These are phyloP conservation scores for Phaeomoniella chlamydospora DNA, from an alignment of 2,329 filamentous ascomycete genomes.

Conservation along the genomic window DNA sequence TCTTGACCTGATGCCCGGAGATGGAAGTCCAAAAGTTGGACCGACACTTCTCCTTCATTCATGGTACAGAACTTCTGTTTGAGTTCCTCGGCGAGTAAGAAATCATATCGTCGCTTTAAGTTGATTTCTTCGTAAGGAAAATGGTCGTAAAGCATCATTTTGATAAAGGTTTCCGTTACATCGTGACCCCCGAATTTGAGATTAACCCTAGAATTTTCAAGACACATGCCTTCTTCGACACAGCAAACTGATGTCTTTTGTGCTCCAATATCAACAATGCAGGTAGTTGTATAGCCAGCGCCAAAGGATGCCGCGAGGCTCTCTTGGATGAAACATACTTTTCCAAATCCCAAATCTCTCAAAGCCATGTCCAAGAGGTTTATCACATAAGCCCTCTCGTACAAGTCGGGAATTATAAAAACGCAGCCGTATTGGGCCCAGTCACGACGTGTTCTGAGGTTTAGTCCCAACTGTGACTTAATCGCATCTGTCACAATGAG, in stretches of 20 bases:
- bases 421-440: slow-evolving; percentile 90
- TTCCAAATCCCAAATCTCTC: slow-evolving; percentile 76
- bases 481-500: slow-evolving; percentile 77
- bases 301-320: slow-evolving; percentile 90
- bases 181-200: slow-evolving; percentile 87
- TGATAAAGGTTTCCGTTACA: slow-evolving; percentile 86
- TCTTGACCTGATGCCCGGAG: slow-evolving; percentile 76
- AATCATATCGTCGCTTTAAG: slow-evolving; percentile 77
- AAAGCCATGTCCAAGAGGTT: slow-evolving; percentile 73
- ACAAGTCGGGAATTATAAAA: slow-evolving; percentile 93
- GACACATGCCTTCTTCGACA: slow-evolving; percentile 87
- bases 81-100: slow-evolving; percentile 82
- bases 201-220: slow-evolving; percentile 90
- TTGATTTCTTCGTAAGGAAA: slow-evolving; percentile 96
- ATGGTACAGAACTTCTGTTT: slow-evolving; percentile 90
- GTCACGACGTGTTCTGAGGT: slow-evolving; percentile 49
- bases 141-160: slow-evolving; percentile 94
- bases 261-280: slow-evolving; percentile 89
- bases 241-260: slow-evolving; percentile 97
- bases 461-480: slow-evolving; percentile 67
- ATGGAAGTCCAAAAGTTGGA: slow-evolving; percentile 81
- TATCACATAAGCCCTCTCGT: slow-evolving; percentile 86
- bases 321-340: slow-evolving; percentile 90
- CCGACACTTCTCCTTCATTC: slow-evolving; percentile 76
- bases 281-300: slow-evolving; percentile 83